Conservation (phyloP, 2,329 filamentous ascomycete species). For the Fusarium musae region DNA sequence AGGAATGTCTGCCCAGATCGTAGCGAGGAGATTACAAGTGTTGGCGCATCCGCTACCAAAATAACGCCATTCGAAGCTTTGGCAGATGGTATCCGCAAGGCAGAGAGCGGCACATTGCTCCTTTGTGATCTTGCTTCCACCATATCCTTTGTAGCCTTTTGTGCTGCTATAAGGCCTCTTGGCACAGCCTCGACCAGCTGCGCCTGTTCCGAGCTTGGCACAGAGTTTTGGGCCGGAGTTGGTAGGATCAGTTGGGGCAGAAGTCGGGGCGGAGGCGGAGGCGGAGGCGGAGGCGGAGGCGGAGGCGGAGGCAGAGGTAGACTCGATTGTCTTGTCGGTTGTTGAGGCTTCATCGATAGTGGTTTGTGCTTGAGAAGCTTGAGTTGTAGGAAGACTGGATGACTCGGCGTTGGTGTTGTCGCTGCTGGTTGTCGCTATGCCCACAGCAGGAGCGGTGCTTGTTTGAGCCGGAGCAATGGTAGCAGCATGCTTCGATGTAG, state of each 20-base stretch:
- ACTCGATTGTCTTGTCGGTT: not conserved
- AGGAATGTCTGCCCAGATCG: not conserved
- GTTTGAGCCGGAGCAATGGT: slow-evolving; percentile 9
- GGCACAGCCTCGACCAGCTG: slow-evolving; percentile 27
- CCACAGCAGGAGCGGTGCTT: slow-evolving; percentile 5
- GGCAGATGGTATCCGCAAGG: slow-evolving; percentile 22
- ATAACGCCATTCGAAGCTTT: slow-evolving; percentile 38
- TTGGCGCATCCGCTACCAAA: slow-evolving; percentile 25
- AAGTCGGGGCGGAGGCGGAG: not conserved
- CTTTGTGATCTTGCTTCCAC: slow-evolving; percentile 20
- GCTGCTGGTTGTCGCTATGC: not conserved
- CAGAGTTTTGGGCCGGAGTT: slow-evolving; percentile 21
- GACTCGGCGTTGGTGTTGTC: not conserved
- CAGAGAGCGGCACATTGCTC: slow-evolving; percentile 37
- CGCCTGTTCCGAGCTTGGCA: slow-evolving; percentile 20
- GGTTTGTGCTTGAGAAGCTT: not conserved
- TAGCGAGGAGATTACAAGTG: slow-evolving; percentile 25
- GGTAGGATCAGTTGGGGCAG: not conserved
- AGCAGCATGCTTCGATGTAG: slow-evolving; percentile 15
- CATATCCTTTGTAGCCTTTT: slow-evolving; percentile 28
- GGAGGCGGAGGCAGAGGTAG: not conserved
- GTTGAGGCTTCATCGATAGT: not conserved
- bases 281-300: not conserved
- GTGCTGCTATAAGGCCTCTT: slow-evolving; percentile 34
- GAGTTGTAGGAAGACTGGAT: not conserved